Evolutionary conservation across 176 grass and related monocot genomes (phyloP).

Genomic region (Carex cristatella): DNA sequence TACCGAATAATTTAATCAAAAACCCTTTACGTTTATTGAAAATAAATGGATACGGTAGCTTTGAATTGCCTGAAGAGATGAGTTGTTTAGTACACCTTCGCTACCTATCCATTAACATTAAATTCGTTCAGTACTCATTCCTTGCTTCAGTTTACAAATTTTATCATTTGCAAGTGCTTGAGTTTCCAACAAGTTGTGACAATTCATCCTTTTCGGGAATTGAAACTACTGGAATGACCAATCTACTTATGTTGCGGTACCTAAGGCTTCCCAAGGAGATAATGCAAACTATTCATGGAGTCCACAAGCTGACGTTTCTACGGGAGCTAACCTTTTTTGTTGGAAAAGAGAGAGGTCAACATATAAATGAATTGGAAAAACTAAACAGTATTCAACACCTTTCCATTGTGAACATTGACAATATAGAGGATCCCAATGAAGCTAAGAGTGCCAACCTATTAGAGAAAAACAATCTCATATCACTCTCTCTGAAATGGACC

Average conservation of each 20-base stretch:
- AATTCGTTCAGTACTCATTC: too few relatives aligned
- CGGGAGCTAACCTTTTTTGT: neutral
- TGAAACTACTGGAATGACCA: neutral
- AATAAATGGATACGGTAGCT: too few relatives aligned
- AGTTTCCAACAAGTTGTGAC: neutral
- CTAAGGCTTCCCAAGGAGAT: neutral
- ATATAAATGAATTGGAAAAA: constrained; percentile 22
- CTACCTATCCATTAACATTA: too few relatives aligned
- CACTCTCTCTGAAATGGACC: constrained; percentile 12
- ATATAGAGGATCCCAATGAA: constrained; percentile 16
- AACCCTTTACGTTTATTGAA: too few relatives aligned
- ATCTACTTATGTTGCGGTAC: neutral
- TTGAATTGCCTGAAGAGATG: too few relatives aligned
- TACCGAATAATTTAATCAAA: too few relatives aligned
- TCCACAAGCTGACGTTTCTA: constrained; percentile 9
- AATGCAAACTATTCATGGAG: neutral
- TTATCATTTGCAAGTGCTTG: too few relatives aligned
- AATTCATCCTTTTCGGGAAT: neutral
- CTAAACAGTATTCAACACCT: constrained; percentile 9
- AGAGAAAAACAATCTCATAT: constrained; percentile 12
- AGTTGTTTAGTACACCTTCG: too few relatives aligned
- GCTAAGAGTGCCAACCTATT: neutral
- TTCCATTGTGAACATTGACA: constrained; percentile 18
- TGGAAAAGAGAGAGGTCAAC: constrained; percentile 2
- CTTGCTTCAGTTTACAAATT: too few relatives aligned